Conservation (phyloP, 208 protist species). For the Trypanosoma melophagium region DNA sequence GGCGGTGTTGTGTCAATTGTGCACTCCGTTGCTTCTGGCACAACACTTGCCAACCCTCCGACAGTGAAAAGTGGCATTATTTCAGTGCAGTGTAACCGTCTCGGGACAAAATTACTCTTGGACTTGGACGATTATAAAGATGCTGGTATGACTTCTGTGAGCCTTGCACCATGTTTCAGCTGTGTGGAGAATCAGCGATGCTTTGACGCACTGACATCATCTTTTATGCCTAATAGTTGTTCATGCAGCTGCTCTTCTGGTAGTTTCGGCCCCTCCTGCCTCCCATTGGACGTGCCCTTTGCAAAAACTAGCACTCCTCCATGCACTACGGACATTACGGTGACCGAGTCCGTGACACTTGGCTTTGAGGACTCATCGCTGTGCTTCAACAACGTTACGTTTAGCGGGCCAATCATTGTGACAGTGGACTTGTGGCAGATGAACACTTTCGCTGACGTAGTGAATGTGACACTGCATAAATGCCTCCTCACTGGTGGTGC, state of each 20-base stretch:
- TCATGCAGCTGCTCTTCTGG: conserved; percentile 10
- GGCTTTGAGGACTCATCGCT: neutral
- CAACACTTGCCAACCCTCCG: conserved; percentile 2
- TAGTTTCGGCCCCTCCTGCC: conserved; percentile 6
- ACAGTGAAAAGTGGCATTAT: neutral
- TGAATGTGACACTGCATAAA: conserved; percentile 10
- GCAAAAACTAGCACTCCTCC: neutral
- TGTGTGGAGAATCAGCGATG: conserved; percentile 4
- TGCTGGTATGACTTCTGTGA: conserved; percentile 5
- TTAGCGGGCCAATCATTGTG: conserved; percentile 16
- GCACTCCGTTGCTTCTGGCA: conserved; percentile 6
- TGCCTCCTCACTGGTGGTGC: conserved; percentile 13
- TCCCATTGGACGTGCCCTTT: conserved; percentile 11
- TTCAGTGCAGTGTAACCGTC: conserved; percentile 20
- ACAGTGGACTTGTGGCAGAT: conserved; percentile 9
- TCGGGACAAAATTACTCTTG: neutral
- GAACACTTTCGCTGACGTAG: conserved; percentile 1
- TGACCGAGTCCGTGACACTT: conserved; percentile 2
- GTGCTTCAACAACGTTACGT: conserved; percentile 14
- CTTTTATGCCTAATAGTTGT: neutral
- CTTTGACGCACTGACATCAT: conserved; percentile 10
- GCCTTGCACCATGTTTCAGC: conserved; percentile 6
- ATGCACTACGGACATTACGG: neutral
- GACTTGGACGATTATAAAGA: neutral
- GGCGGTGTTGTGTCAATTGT: conserved; percentile 10